Percentiles rank a stretch among this genome's conserved stretches.
These are phyloP conservation scores for Penicillium canariense DNA, from an alignment of 495 filamentous ascomycete genomes.

Conservation along the genomic window DNA sequence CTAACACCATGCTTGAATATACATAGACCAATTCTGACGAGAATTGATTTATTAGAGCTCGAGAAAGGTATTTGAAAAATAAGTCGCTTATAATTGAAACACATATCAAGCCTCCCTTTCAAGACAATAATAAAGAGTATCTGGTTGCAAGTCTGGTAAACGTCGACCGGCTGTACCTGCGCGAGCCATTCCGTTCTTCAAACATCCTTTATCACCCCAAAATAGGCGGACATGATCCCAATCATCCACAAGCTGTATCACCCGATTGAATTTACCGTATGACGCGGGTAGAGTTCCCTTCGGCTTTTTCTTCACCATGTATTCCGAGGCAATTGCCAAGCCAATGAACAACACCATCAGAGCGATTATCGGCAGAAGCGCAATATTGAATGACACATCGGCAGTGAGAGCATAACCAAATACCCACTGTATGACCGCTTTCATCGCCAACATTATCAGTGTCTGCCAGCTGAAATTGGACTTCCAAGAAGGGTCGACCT, in stretches of 20 bases:
- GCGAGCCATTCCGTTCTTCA: neutral
- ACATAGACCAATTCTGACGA: too few relatives aligned
- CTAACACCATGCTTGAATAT: too few relatives aligned
- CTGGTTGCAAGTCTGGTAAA: neutral
- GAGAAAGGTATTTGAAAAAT: neutral
- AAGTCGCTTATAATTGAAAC: neutral
- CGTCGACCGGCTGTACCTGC: slow-evolving; percentile 2
- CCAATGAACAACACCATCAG: neutral
- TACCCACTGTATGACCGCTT: slow-evolving; percentile 5
- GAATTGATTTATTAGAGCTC: too few relatives aligned
- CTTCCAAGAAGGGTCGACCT: neutral
- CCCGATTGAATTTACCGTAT: neutral
- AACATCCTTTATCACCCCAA: slow-evolving; percentile 6
- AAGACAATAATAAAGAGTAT: neutral
- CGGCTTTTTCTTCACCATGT: slow-evolving; percentile 4
- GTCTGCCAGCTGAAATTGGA: slow-evolving; percentile 2
- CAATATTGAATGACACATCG: slow-evolving; percentile 2
- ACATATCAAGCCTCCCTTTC: neutral
- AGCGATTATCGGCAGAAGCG: slow-evolving; percentile 3
- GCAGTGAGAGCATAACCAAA: slow-evolving; percentile 7
- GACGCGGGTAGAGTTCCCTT: neutral
- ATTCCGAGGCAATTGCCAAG: slow-evolving; percentile 1
- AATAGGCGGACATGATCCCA: slow-evolving; percentile 1
- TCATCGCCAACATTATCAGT: neutral
- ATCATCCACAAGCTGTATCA: slow-evolving; percentile 2